Evolutionary conservation across 2,329 filamentous ascomycete species (phyloP).

Genomic region (Xylariaceae sp.): DNA sequence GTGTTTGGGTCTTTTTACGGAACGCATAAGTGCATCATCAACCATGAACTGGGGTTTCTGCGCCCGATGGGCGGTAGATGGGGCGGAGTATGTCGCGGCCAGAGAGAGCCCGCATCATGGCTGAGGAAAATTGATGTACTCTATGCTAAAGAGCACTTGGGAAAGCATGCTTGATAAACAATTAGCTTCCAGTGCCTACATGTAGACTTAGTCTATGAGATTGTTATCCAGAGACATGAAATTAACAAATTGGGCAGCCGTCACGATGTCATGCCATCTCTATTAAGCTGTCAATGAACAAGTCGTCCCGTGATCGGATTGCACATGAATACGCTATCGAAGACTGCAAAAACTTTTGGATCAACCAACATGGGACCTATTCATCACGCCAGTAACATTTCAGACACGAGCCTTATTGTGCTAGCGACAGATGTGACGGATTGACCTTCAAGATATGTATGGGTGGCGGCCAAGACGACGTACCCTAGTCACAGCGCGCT

Average conservation of each 20-base stretch:
- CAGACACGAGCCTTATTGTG: neutral
- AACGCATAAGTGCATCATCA: neutral
- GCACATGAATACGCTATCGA: neutral
- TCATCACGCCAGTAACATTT: conserved; percentile 22
- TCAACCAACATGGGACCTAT: conserved; percentile 13
- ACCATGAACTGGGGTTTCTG: neutral
- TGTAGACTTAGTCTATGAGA: too few species aligned
- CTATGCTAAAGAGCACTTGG: too few species aligned
- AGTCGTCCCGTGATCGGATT: too few species aligned
- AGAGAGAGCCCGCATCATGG: neutral
- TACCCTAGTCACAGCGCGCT: conserved; percentile 29
- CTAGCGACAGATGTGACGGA: conserved; percentile 39
- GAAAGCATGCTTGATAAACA: too few species aligned
- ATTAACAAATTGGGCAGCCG: too few species aligned
- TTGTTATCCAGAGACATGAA: too few species aligned
- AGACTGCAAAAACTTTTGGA: neutral
- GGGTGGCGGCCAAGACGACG: conserved; percentile 26
- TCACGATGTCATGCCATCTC: too few species aligned
- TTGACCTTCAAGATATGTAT: conserved; percentile 22
- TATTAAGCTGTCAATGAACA: too few species aligned
- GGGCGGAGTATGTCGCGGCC: neutral
- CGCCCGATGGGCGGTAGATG: conserved; percentile 14
- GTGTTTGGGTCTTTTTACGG: conserved; percentile 16
- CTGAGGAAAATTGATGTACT: neutral
- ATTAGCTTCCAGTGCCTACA: too few species aligned